Conservation (phyloP, 495 filamentous ascomycete genomes). For the Tuber magnatum region DNA sequence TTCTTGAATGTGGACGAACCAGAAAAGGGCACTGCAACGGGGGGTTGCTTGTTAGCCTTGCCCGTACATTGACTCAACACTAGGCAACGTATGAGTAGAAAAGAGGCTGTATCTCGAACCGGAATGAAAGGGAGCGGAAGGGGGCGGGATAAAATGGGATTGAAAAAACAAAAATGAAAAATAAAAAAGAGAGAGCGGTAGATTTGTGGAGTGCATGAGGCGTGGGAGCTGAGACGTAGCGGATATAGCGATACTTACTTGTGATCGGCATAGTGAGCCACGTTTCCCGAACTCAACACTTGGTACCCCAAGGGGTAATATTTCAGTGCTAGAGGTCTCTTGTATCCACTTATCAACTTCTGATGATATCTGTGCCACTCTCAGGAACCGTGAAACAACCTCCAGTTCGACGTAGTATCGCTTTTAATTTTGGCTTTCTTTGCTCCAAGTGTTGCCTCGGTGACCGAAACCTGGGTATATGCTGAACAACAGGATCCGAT, state of each 20-base stretch:
- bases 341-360: slow-evolving; percentile 23
- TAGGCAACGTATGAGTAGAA: slow-evolving; percentile 22
- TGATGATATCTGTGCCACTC: slow-evolving; percentile 14
- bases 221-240: slow-evolving; percentile 17
- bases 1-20: slow-evolving; percentile 38
- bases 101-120: neutral
- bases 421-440: slow-evolving; percentile 12
- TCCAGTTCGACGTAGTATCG: slow-evolving; percentile 18
- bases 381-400: slow-evolving; percentile 12
- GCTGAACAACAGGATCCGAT: slow-evolving; percentile 18
- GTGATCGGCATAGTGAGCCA: slow-evolving; percentile 40
- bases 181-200: slow-evolving; percentile 15
- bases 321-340: slow-evolving; percentile 22
- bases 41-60: slow-evolving; percentile 30
- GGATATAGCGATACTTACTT: slow-evolving; percentile 41
- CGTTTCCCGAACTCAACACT: slow-evolving; percentile 33
- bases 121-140: slow-evolving; percentile 11
- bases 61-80: slow-evolving; percentile 27
- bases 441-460: slow-evolving; percentile 3
- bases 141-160: slow-evolving; percentile 20
- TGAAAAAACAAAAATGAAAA: slow-evolving; percentile 17
- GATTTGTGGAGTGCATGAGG: slow-evolving; percentile 26
- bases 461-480: slow-evolving; percentile 14
- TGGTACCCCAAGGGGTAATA: slow-evolving; percentile 30
- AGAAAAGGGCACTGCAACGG: slow-evolving; percentile 31